A percentile compares a stretch with the other conserved stretches of the same genome.
Conservation (phyloP, 192 early-diverging fungal genomes). For the Obelidium mucronatum region DNA sequence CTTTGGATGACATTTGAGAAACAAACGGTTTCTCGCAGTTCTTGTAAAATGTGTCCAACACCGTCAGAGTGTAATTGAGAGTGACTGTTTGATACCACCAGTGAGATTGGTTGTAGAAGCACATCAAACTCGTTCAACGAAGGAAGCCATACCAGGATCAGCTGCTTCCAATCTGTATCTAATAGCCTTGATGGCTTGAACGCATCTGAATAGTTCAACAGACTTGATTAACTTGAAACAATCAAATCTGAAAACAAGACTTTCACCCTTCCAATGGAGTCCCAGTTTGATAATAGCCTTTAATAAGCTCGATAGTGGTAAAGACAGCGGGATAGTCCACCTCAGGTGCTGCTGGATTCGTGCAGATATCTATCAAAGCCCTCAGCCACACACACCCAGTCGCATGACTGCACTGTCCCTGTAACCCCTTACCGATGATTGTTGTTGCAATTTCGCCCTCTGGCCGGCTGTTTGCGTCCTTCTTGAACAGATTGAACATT, state of each 20-base stretch:
- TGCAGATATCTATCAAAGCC: slow-evolving; percentile 13
- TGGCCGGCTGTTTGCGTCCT: too few species aligned
- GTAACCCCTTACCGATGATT: slow-evolving; percentile 31
- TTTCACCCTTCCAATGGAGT: slow-evolving; percentile 27
- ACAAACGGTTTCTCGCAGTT: slow-evolving; percentile 22
- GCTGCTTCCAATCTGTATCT: background rate
- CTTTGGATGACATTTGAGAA: slow-evolving; percentile 5
- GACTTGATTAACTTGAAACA: too few species aligned
- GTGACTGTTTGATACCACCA: too few species aligned
- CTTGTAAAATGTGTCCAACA: slow-evolving; percentile 22
- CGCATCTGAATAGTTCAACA: slow-evolving; percentile 3
- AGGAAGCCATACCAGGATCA: background rate
- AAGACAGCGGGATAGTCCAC: slow-evolving; percentile 30
- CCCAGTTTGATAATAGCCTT: slow-evolving; percentile 18
- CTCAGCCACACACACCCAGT: background rate
- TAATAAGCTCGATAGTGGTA: slow-evolving; percentile 26
- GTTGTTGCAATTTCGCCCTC: slow-evolving; percentile 29
- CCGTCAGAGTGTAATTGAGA: slow-evolving; percentile 27
- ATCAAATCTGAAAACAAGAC: background rate
- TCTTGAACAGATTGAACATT: too few species aligned
- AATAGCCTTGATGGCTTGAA: slow-evolving; percentile 31
- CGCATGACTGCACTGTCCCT: too few species aligned
- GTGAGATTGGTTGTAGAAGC: too few species aligned
- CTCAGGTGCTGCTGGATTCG: slow-evolving; percentile 16
- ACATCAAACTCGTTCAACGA: too few species aligned